Evolutionary conservation across 202 grass and related monocot genomes (phyloP), one percentile per base, ranked within the genome.

Genomic region (Elaeis oleifera): DNA sequence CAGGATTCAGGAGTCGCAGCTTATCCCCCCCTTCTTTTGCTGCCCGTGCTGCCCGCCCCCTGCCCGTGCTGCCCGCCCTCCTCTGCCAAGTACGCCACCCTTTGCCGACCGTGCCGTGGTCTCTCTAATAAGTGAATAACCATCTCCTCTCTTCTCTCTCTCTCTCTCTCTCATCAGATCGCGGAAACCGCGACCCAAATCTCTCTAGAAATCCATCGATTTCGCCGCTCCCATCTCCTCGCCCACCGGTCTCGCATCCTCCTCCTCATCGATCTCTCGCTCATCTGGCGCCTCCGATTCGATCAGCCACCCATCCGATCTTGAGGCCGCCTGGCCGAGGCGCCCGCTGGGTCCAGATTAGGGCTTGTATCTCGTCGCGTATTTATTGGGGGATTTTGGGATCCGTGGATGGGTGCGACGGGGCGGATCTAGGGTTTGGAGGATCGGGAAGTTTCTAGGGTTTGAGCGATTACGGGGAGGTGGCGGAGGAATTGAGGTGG

Each of bases 131-230:
- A 29, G 28, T 29, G 5, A 44, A 44, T 13, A 44, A 44, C 36
- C 9, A 44, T 44, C 36, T 44, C 36, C 36, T 44, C 36, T 36
- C 0, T 36, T 20, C 20, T 20, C 20, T 20, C 20, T 20, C 20
- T 20, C 20, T 39, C 36, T 44, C 36, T 44, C 36, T 13, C 1
- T 44, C 36, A 44, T 44, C 36, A 23, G 22, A 72, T 72, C 59
- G 59, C 59, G 70, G 54, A 63, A 72, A 26, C 58, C 59, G 50
- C 58, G 58, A 62, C 70, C 49, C 70, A 54, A 72, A 72, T 72
- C 25, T 20, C 27, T 48, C 59, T 20, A 3, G 50, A 18, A 36
- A 63, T 53, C 27, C 50, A 26, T 31, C 49, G 3, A 36, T 54
- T 24, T 36, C 7, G 25, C 58, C 36, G 32, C 32, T 59, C 28